Conservation (phyloP, 495 filamentous ascomycete genomes). For the Neurospora pannonica region DNA sequence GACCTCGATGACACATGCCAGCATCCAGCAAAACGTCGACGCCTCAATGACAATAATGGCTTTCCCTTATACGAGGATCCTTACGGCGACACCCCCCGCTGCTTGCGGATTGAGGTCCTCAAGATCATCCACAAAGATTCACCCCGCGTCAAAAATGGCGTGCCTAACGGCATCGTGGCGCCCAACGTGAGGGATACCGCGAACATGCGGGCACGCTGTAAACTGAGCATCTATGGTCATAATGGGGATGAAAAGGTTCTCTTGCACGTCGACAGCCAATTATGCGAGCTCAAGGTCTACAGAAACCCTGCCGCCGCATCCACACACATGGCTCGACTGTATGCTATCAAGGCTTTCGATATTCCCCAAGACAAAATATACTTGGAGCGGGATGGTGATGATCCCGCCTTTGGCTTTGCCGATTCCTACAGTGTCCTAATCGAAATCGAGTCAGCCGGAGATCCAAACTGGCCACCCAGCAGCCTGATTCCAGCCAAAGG, state of each 20-base stretch:
- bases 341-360: slow-evolving; percentile 34
- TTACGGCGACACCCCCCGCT: slow-evolving; percentile 17
- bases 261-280: slow-evolving; percentile 37
- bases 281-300: slow-evolving; percentile 36
- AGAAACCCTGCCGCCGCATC: slow-evolving; percentile 30
- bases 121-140: slow-evolving; percentile 37
- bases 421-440: slow-evolving; percentile 37
- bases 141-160: slow-evolving; percentile 26
- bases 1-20: slow-evolving; percentile 12
- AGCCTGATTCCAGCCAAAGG: slow-evolving; percentile 25
- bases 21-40: slow-evolving; percentile 31
- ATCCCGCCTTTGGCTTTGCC: slow-evolving; percentile 31
- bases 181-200: slow-evolving; percentile 29
- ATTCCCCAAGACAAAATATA: slow-evolving; percentile 38
- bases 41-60: slow-evolving; percentile 24
- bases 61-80: slow-evolving; percentile 22
- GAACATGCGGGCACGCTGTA: slow-evolving; percentile 33
- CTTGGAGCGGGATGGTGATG: slow-evolving; percentile 30
- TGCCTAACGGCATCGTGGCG: slow-evolving; percentile 29
- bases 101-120: slow-evolving; percentile 38
- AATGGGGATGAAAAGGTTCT: slow-evolving; percentile 19
- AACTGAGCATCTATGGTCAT: slow-evolving; percentile 27
- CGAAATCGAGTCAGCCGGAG: slow-evolving; percentile 37
- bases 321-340: slow-evolving; percentile 34
- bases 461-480: slow-evolving; percentile 39